phyloP scores from a whole-genome alignment of 129 eudicot species.

The Lactuca saligna region DNA sequence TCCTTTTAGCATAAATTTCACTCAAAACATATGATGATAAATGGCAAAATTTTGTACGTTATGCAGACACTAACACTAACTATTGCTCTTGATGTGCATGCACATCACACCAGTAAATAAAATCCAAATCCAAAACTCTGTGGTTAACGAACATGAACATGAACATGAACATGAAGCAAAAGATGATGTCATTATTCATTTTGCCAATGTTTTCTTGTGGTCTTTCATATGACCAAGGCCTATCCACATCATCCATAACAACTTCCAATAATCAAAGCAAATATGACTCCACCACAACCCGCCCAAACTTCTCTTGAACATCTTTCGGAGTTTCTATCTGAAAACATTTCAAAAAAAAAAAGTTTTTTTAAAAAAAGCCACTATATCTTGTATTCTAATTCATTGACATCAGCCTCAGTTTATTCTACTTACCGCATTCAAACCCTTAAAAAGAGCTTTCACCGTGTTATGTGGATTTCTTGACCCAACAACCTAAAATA shows the following conservation, averaged over 20 bases:
- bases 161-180: slow-evolving; percentile 12
- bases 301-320: slow-evolving; percentile 90
- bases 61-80: no score
- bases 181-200: slow-evolving; percentile 12
- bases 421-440: slow-evolving; percentile 73
- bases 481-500: slow-evolving; percentile 78
- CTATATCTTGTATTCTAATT: background rate
- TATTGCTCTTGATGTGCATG: no score
- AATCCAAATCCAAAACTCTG: no score
- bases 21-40: background rate
- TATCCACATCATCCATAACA: background rate
- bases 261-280: slow-evolving; percentile 46
- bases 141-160: background rate
- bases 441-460: slow-evolving; percentile 85
- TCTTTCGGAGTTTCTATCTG: slow-evolving; percentile 98
- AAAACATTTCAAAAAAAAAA: slow-evolving; percentile 4
- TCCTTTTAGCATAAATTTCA: background rate
- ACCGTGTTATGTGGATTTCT: slow-evolving; percentile 92
- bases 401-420: background rate
- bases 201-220: background rate
- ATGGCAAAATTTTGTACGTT: no score
- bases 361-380: background rate
- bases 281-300: slow-evolving; percentile 89
- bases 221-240: background rate
- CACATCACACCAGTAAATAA: no score